Percentiles rank a stretch among this genome's conserved stretches.
These are phyloP conservation scores for Neofusicoccum cordaticola DNA, from an alignment of 2,329 filamentous ascomycete genomes.

Conservation along the genomic window DNA sequence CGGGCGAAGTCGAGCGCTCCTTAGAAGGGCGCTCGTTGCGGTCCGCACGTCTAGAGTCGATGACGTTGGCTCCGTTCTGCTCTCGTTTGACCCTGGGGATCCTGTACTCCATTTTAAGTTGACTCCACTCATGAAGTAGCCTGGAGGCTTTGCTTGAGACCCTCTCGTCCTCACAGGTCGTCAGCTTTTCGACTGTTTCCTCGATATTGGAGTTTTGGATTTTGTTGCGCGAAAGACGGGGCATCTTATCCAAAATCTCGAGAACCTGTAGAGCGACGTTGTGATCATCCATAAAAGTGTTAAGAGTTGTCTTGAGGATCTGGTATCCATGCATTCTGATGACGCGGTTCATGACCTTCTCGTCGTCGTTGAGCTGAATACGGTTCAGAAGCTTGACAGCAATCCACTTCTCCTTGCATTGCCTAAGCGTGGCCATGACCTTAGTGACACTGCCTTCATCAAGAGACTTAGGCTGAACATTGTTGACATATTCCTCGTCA, in stretches of 20 bases:
- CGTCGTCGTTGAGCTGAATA: constrained; percentile 82
- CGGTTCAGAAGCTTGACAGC: constrained; percentile 89
- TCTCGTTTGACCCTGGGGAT: constrained; percentile 89
- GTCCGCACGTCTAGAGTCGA: constrained; percentile 58
- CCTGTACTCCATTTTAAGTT: constrained; percentile 84
- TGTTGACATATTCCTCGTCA: constrained; percentile 93
- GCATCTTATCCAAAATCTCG: constrained; percentile 83
- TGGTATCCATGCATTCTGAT: constrained; percentile 97
- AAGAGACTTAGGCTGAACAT: constrained; percentile 73
- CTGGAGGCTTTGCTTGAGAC: constrained; percentile 69
- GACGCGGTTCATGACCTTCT: constrained; percentile 81
- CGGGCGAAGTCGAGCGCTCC: constrained; percentile 49
- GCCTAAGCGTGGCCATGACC: constrained; percentile 94
- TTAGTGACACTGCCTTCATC: constrained; percentile 83
- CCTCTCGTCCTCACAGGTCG: constrained; percentile 66
- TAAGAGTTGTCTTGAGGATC: constrained; percentile 83
- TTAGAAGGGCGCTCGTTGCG: constrained; percentile 52
- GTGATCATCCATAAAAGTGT: constrained; percentile 81
- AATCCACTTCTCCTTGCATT: constrained; percentile 99
- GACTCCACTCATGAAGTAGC: constrained; percentile 81
- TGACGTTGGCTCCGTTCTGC: constrained; percentile 51
- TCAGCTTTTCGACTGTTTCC: constrained; percentile 68
- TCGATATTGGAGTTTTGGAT: constrained; percentile 97
- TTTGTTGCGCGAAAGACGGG: constrained; percentile 91
- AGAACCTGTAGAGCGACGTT: constrained; percentile 88